These are phyloP conservation scores for Truncatella angustata DNA, from an alignment of 2,329 filamentous ascomycete genomes.

Conservation along the genomic window DNA sequence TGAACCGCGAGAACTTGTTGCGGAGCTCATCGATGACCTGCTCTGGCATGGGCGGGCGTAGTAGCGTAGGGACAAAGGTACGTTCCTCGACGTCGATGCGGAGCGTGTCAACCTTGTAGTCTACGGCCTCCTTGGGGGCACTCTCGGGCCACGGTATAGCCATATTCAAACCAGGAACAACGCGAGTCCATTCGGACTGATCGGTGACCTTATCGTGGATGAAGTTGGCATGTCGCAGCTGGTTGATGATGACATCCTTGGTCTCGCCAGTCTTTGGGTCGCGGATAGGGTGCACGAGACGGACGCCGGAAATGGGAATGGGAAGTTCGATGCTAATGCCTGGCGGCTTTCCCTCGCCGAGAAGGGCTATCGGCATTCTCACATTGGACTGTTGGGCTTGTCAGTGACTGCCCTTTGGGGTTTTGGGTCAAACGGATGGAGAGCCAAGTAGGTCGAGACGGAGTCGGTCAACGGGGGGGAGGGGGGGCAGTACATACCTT, in stretches of 20 bases:
- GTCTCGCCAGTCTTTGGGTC: constrained; percentile 63
- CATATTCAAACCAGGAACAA: constrained; percentile 70
- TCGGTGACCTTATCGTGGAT: constrained; percentile 48
- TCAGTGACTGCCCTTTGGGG: not conserved
- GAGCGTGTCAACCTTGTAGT: constrained; percentile 67
- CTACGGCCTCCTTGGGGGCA: constrained; percentile 46
- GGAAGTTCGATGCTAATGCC: constrained; percentile 50
- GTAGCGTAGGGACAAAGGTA: constrained; percentile 76
- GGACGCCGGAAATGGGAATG: constrained; percentile 69
- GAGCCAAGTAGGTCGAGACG: too few relatives aligned
- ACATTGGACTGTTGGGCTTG: constrained; percentile 33
- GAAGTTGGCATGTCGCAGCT: constrained; percentile 56
- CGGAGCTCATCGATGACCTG: constrained; percentile 82
- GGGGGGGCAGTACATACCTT: constrained; percentile 50
- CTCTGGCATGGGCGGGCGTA: constrained; percentile 74
- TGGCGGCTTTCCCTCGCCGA: constrained; percentile 29
- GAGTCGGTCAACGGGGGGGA: too few relatives aligned
- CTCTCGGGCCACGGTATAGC: constrained; percentile 74
- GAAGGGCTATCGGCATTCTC: constrained; percentile 39
- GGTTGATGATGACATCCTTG: constrained; percentile 75
- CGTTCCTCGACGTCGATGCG: constrained; percentile 71
- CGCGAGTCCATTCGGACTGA: constrained; percentile 49
- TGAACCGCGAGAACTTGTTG: constrained; percentile 78
- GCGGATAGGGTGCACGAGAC: constrained; percentile 75
- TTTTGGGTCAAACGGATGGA: too few relatives aligned